Conservation (phyloP, 305 asterid genomes). For the Fraxinus sp. region DNA sequence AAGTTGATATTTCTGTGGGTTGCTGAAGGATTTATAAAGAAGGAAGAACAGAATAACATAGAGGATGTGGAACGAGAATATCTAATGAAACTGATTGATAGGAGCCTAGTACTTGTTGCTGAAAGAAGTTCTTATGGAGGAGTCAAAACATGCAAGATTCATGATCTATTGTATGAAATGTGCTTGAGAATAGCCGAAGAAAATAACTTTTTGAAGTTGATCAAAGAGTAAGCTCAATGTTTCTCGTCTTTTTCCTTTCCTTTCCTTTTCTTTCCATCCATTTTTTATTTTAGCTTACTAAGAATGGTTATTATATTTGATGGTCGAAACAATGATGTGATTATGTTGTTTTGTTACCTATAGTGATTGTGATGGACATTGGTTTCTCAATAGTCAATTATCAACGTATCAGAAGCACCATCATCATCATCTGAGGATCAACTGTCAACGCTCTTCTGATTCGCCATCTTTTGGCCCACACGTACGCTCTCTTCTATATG, state of each 20-base stretch:
- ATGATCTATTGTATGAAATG: background rate
- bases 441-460: accelerated
- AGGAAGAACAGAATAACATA: background rate
- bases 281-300: background rate
- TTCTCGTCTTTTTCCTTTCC: too few species aligned
- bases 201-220: background rate
- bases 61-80: background rate
- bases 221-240: background rate
- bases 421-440: background rate
- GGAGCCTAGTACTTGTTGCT: background rate
- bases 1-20: background rate
- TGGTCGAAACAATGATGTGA: background rate
- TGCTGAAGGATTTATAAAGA: background rate
- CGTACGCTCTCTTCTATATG: background rate
- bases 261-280: background rate
- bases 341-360: background rate
- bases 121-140: background rate
- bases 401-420: background rate
- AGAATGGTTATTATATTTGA: background rate
- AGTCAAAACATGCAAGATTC: background rate
- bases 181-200: background rate
- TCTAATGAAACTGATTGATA: background rate
- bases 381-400: background rate
- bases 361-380: background rate
- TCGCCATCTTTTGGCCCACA: background rate